These are phyloP conservation scores for Entophlyctis luteolus DNA, from an alignment of 192 early-diverging fungal genomes.

Conservation along the genomic window DNA sequence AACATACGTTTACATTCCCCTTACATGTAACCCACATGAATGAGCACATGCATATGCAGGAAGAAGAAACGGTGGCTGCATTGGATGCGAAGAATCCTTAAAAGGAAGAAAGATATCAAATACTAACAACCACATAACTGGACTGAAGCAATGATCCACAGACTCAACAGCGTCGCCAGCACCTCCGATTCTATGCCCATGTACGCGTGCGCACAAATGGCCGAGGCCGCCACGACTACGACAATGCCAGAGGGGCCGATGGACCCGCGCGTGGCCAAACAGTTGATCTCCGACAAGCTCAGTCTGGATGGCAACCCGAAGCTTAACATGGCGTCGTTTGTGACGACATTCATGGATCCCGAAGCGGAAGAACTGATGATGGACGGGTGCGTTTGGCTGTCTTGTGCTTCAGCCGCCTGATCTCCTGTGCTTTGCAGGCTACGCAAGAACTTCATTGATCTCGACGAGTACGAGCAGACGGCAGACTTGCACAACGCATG, in stretches of 20 bases:
- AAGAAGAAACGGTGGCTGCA: too few relatives aligned
- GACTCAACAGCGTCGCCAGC: too few relatives aligned
- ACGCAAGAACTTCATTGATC: slow-evolving; percentile 70
- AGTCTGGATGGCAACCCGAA: slow-evolving; percentile 73
- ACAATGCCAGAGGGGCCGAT: background rate
- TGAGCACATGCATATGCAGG: too few relatives aligned
- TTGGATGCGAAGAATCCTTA: too few relatives aligned
- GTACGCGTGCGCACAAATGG: background rate
- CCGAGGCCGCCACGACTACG: background rate
- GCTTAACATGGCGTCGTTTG: slow-evolving; percentile 74
- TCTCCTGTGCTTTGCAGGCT: slow-evolving; percentile 37
- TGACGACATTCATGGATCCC: slow-evolving; percentile 78
- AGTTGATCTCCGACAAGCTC: background rate
- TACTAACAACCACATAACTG: too few relatives aligned
- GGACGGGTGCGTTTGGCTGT: slow-evolving; percentile 31
- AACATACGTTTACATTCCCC: too few relatives aligned
- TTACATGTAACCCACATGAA: too few relatives aligned
- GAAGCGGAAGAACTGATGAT: slow-evolving; percentile 75
- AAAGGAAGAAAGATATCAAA: too few relatives aligned
- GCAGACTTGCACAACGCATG: slow-evolving; percentile 64
- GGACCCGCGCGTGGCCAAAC: background rate
- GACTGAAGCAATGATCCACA: too few relatives aligned
- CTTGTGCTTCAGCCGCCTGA: background rate
- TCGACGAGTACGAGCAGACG: slow-evolving; percentile 69
- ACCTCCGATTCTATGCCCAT: background rate